phyloP scores from a whole-genome alignment of 1,139 yeast genomes.

The Sugiyamaella sp. region DNA sequence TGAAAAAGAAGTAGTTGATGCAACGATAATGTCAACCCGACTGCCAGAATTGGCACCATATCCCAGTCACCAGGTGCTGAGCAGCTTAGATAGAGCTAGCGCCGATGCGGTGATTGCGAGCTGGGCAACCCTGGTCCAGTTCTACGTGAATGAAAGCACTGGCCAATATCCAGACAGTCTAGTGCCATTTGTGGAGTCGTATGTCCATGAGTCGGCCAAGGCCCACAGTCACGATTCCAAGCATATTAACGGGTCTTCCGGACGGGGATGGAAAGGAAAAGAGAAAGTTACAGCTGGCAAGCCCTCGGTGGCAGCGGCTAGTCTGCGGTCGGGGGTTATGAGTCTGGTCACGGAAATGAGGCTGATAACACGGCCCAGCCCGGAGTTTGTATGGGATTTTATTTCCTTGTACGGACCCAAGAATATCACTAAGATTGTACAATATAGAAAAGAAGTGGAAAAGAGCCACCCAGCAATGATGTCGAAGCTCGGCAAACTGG shows the following conservation, averaged over 20 bases:
- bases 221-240: not conserved
- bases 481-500: conserved; percentile 28
- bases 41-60: conserved; percentile 14
- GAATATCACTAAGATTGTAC: conserved; percentile 31
- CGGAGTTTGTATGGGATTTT: conserved; percentile 40
- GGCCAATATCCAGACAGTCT: conserved; percentile 16
- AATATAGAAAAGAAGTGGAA: conserved; percentile 27
- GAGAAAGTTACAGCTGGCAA: not conserved
- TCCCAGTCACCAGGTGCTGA: conserved; percentile 15
- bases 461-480: conserved; percentile 25
- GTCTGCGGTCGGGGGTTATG: conserved; percentile 24
- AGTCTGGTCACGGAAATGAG: conserved; percentile 22
- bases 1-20: not conserved
- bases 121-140: conserved; percentile 15
- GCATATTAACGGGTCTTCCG: not conserved
- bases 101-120: conserved; percentile 13
- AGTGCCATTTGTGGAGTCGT: conserved; percentile 17
- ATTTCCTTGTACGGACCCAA: conserved; percentile 34
- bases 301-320: not conserved
- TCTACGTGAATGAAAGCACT: conserved; percentile 1
- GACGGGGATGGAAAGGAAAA: conserved; percentile 1
- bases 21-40: conserved; percentile 5
- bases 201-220: conserved; percentile 13
- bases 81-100: conserved; percentile 5
- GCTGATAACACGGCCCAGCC: conserved; percentile 26